Percentiles rank a stretch among this genome's conserved stretches.
These are phyloP conservation scores for Boletus rubroflammeus DNA, from an alignment of 768 basidiomycete species.

Conservation along the genomic window DNA sequence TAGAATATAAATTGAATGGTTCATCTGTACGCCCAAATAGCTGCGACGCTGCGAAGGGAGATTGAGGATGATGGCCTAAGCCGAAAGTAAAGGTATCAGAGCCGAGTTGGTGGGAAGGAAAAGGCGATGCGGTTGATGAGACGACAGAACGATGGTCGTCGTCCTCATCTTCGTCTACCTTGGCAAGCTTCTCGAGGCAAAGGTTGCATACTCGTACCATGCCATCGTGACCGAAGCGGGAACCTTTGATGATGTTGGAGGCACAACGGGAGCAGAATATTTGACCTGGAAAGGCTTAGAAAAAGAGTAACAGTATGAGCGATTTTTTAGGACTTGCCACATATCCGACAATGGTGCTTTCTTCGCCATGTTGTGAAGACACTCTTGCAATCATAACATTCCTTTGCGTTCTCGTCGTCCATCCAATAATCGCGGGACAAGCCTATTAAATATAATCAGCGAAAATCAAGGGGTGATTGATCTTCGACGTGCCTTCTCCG, in stretches of 20 bases:
- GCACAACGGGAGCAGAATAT: slow-evolving; percentile 98
- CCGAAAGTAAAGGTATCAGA: slow-evolving; percentile 37
- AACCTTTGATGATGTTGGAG: slow-evolving; percentile 92
- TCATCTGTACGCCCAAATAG: slow-evolving; percentile 77
- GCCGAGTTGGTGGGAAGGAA: slow-evolving; percentile 76
- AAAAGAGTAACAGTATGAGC: neutral
- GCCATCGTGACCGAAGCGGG: slow-evolving; percentile 91
- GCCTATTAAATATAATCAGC: slow-evolving; percentile 41
- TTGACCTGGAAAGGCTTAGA: slow-evolving; percentile 56
- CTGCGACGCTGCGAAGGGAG: slow-evolving; percentile 85
- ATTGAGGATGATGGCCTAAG: slow-evolving; percentile 61
- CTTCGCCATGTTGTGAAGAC: slow-evolving; percentile 91
- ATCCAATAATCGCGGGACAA: slow-evolving; percentile 97
- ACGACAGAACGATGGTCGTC: slow-evolving; percentile 81
- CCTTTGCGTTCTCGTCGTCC: slow-evolving; percentile 94
- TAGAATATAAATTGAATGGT: slow-evolving; percentile 77
- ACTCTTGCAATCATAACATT: slow-evolving; percentile 94
- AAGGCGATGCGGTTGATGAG: slow-evolving; percentile 65
- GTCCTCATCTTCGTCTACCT: slow-evolving; percentile 85
- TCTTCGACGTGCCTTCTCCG: slow-evolving; percentile 66
- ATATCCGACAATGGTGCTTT: slow-evolving; percentile 97
- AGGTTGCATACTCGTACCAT: slow-evolving; percentile 95
- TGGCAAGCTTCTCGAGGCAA: slow-evolving; percentile 88
- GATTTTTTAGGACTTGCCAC: slow-evolving; percentile 50
- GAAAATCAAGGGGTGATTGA: slow-evolving; percentile 1